Evolutionary conservation across 2,329 filamentous ascomycete species (phyloP).

Genomic region (Coleophoma eucalyptorum): DNA sequence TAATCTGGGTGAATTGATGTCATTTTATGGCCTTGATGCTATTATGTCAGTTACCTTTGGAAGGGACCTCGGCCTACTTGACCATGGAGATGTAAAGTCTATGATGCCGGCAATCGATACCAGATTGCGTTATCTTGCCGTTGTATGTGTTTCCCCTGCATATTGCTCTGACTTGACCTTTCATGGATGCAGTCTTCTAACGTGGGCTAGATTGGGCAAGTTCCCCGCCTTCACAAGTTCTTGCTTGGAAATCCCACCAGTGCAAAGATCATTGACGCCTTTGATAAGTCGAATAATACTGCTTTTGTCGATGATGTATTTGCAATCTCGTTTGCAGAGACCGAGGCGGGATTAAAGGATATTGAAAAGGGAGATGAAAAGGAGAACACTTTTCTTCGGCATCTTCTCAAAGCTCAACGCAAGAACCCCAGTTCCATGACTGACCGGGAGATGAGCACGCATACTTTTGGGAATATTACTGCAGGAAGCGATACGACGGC

Average conservation of each 20-base stretch:
- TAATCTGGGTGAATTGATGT: not conserved
- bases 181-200: no score
- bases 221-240: not conserved
- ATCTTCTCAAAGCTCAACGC: not conserved
- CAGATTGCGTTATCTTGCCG: not conserved
- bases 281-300: not conserved
- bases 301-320: not conserved
- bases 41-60: not conserved
- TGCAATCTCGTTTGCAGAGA: not conserved
- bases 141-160: not conserved
- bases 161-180: no score
- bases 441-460: not conserved
- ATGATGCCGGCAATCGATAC: not conserved
- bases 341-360: not conserved
- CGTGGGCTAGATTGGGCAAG: constrained; percentile 3
- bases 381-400: not conserved
- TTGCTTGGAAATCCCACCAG: constrained; percentile 1
- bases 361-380: not conserved
- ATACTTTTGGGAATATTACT: constrained; percentile 4
- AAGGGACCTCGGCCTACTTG: not conserved
- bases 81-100: not conserved
- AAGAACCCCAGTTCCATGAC: not conserved
- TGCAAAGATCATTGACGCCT: not conserved
- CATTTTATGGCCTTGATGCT: not conserved
- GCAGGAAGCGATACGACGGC: constrained; percentile 37